These are phyloP conservation scores for Agroathelia rolfsii DNA, from an alignment of 1,284 basidiomycete genomes.

Conservation along the genomic window DNA sequence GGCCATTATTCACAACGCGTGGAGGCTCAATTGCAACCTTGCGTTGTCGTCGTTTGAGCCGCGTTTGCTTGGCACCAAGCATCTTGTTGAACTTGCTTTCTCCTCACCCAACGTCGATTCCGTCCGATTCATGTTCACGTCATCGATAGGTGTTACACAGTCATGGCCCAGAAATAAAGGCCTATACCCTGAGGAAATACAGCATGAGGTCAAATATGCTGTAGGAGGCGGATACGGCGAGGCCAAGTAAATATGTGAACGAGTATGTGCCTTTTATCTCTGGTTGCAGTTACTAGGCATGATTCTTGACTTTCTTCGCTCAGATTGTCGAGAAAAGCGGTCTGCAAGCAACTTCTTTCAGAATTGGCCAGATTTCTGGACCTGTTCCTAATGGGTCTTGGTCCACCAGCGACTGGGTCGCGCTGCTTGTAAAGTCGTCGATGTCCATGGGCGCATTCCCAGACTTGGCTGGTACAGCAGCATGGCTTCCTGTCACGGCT, in stretches of 20 bases:
- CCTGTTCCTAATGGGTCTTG: conserved; percentile 27
- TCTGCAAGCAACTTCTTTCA: conserved; percentile 22
- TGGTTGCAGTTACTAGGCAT: conserved; percentile 1
- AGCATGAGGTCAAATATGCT: conserved; percentile 12
- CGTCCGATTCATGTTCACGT: conserved; percentile 24
- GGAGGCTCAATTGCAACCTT: conserved; percentile 21
- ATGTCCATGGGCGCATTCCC: conserved; percentile 15
- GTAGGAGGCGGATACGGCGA: conserved; percentile 20
- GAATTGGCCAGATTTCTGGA: conserved; percentile 36
- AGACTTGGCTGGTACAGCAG: too few relatives aligned
- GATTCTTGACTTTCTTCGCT: conserved; percentile 3
- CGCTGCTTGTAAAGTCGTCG: conserved; percentile 28
- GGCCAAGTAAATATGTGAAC: conserved; percentile 24
- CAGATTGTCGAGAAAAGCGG: too few relatives aligned
- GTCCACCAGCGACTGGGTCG: conserved; percentile 35
- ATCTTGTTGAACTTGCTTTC: conserved; percentile 17
- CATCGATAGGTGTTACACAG: conserved; percentile 21
- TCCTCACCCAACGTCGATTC: conserved; percentile 2
- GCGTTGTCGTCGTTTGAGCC: conserved; percentile 18
- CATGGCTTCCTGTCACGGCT: conserved; percentile 24
- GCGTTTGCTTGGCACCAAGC: conserved; percentile 14
- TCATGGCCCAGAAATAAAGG: conserved; percentile 19
- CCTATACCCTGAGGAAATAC: conserved; percentile 19
- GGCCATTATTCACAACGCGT: conserved; percentile 21
- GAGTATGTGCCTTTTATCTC: conserved; percentile 16